Evolutionary conservation across 805 yeast genomes (phyloP).

Genomic region (Saturnispora bothae): DNA sequence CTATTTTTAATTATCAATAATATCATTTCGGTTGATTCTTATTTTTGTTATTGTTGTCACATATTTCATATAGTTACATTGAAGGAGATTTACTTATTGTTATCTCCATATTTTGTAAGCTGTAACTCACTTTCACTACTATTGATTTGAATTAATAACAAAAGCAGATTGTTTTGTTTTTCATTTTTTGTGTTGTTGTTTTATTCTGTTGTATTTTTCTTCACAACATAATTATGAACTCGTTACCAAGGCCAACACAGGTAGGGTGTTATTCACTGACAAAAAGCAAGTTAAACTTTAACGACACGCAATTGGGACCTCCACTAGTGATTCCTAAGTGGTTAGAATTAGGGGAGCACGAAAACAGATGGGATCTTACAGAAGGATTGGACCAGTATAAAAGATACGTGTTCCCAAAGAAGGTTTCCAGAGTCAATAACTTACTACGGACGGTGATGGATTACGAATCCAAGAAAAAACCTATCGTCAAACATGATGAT

Average conservation of each 20-base stretch:
- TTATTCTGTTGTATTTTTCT: too few species aligned
- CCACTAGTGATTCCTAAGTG: constrained; percentile 3
- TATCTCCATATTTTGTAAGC: too few species aligned
- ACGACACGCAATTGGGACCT: not conserved
- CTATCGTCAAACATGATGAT: not conserved
- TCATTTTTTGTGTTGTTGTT: too few species aligned
- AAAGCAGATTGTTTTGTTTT: too few species aligned
- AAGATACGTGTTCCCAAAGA: not conserved
- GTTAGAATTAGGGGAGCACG: constrained; percentile 1
- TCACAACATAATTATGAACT: not conserved
- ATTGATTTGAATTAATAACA: too few species aligned
- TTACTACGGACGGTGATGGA: constrained; percentile 7
- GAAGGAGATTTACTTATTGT: too few species aligned
- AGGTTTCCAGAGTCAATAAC: constrained; percentile 5
- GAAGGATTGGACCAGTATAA: constrained; percentile 2
- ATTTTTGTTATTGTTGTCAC: too few species aligned
- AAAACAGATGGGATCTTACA: not conserved
- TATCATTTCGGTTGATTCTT: too few species aligned
- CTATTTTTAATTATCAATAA: too few species aligned
- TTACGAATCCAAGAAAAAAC: constrained; percentile 1
- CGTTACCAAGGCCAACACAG: not conserved
- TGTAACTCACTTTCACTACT: too few species aligned
- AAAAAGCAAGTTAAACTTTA: not conserved
- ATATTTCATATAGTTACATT: too few species aligned
- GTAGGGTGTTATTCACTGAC: not conserved